Evolutionary conservation across 306 rosid species (phyloP).

Genomic region (Alnus rubra): DNA sequence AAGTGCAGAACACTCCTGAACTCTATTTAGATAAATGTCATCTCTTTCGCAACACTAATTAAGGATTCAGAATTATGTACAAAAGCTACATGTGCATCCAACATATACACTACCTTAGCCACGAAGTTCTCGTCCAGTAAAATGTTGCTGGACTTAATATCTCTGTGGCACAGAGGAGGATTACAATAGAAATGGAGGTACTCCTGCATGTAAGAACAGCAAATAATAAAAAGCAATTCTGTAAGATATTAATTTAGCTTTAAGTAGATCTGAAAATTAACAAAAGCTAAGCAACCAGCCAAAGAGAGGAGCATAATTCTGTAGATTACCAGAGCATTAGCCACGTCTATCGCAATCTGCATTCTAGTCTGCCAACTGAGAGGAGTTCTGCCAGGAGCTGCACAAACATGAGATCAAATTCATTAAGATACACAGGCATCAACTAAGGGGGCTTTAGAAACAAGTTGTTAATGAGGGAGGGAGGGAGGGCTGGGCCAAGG

Average conservation of each 20-base stretch:
- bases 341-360: slow-evolving; percentile 89
- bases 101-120: slow-evolving; percentile 69
- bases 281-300: slow-evolving; percentile 22
- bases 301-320: slow-evolving; percentile 16
- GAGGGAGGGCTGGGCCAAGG: background rate
- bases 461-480: background rate
- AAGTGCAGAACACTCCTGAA: background rate
- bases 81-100: slow-evolving; percentile 27
- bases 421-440: slow-evolving; percentile 19
- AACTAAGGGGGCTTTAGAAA: slow-evolving; percentile 23
- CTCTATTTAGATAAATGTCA: background rate
- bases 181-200: slow-evolving; percentile 97
- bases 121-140: slow-evolving; percentile 82
- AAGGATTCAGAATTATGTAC: background rate
- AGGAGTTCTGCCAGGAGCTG: slow-evolving; percentile 80
- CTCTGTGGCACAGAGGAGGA: slow-evolving; percentile 97
- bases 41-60: background rate
- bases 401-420: slow-evolving; percentile 25
- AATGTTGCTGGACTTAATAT: slow-evolving; percentile 93
- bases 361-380: slow-evolving; percentile 86
- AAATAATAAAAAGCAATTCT: slow-evolving; percentile 21
- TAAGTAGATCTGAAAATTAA: slow-evolving; percentile 10
- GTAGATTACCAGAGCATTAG: slow-evolving; percentile 86
- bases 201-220: slow-evolving; percentile 63
- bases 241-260: background rate